A percentile compares a stretch with the other conserved stretches of the same genome.
Conservation (phyloP, 768 basidiomycete species). For the Tubosaeta sp. region DNA sequence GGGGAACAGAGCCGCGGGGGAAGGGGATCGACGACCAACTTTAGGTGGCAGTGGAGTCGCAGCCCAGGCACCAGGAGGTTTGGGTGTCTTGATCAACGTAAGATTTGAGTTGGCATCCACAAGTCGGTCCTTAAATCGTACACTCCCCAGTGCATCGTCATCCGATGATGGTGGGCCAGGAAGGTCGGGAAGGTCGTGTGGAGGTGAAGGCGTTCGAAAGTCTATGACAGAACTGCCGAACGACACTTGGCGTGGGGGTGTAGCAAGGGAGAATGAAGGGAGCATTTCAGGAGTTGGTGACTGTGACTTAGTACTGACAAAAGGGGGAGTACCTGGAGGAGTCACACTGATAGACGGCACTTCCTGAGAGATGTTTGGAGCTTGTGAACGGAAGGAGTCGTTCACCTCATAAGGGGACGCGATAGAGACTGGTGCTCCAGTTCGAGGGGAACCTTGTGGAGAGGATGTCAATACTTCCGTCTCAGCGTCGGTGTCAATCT, state of each 20-base stretch:
- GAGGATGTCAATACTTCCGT: conserved; percentile 26
- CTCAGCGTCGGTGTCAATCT: conserved; percentile 23
- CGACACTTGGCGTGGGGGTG: conserved; percentile 45
- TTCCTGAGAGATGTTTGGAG: not conserved
- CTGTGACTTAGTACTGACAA: not conserved
- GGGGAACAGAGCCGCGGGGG: conserved; percentile 16
- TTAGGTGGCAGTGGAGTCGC: conserved; percentile 34
- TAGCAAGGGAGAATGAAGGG: conserved; percentile 32
- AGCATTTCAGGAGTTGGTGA: conserved; percentile 5
- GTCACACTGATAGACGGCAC: conserved; percentile 16
- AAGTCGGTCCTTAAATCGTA: conserved; percentile 19
- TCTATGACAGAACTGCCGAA: conserved; percentile 42
- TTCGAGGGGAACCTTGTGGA: conserved; percentile 15
- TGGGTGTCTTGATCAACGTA: conserved; percentile 41
- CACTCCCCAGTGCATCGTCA: conserved; percentile 38
- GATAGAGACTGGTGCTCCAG: not conserved
- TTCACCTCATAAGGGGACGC: conserved; percentile 13
- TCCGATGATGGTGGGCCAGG: conserved; percentile 58
- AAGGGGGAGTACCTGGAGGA: conserved; percentile 25
- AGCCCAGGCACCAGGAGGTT: conserved; percentile 44
- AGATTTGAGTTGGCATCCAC: conserved; percentile 19
- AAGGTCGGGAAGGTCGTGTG: conserved; percentile 58
- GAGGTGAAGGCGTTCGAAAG: conserved; percentile 62
- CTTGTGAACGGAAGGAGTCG: conserved; percentile 14
- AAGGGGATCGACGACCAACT: conserved; percentile 9